Evolutionary conservation across 106 monocot genomes (phyloP).

Genomic region (Xerophyta viscosa): DNA sequence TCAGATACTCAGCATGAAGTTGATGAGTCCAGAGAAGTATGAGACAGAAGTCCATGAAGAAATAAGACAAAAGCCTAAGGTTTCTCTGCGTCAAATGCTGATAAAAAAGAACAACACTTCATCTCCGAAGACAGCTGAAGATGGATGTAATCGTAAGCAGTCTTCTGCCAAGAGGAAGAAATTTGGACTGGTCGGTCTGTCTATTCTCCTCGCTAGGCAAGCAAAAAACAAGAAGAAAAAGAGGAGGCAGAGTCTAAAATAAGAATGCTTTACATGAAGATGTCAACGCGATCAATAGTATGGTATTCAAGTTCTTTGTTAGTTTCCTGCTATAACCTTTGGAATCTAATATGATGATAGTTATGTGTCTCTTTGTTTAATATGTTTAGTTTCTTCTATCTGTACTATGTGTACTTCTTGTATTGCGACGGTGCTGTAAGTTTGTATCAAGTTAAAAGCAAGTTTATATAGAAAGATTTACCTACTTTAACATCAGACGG

Average conservation of each 20-base stretch:
- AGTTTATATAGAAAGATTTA: too few relatives aligned
- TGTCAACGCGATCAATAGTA: too few relatives aligned
- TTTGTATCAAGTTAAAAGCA: too few relatives aligned
- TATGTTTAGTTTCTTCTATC: too few relatives aligned
- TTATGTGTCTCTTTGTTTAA: too few relatives aligned
- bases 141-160: conserved; percentile 21
- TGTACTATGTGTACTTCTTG: too few relatives aligned
- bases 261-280: too few relatives aligned
- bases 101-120: conserved; percentile 27
- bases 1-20: conserved; percentile 76
- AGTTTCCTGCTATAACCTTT: too few relatives aligned
- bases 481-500: too few relatives aligned
- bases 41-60: conserved; percentile 9
- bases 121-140: conserved; percentile 17
- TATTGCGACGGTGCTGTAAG: too few relatives aligned
- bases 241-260: conserved; percentile 13
- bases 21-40: conserved; percentile 39
- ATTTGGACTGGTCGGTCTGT: conserved; percentile 44
- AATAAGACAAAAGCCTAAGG: conserved; percentile 16
- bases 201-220: conserved; percentile 40
- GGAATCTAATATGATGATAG: too few relatives aligned
- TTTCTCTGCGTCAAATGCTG: conserved; percentile 70
- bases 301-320: too few relatives aligned
- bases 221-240: conserved; percentile 48
- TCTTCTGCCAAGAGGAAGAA: conserved; percentile 51